Percentiles rank a stretch among this genome's conserved stretches.
Evolutionary conservation across 768 basidiomycete genomes (phyloP).

Genomic region (Suillus clintonianus): DNA sequence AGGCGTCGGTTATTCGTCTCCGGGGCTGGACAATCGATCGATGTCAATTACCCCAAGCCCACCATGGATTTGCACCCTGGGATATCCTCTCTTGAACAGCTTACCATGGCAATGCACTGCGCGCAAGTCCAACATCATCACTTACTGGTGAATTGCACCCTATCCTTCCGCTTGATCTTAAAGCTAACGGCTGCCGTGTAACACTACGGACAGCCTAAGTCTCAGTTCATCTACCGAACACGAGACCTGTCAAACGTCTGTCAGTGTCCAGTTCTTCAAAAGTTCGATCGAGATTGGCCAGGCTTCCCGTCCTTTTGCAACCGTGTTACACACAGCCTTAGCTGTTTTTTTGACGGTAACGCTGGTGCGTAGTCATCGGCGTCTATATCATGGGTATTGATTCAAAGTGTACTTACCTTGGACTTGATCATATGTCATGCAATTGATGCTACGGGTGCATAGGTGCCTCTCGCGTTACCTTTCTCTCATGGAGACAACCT

Average conservation of each 20-base stretch:
- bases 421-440: not conserved
- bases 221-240: not conserved
- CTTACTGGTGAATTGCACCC: not conserved
- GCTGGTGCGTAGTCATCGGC: not conserved
- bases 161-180: too few species aligned
- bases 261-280: not conserved
- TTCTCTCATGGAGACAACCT: not conserved
- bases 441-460: not conserved
- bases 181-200: not conserved
- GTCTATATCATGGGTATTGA: not conserved
- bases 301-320: not conserved
- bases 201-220: not conserved
- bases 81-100: too few species aligned
- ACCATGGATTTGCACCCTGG: too few species aligned
- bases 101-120: too few species aligned
- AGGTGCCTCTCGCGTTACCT: not conserved
- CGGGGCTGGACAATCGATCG: not conserved
- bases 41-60: too few species aligned
- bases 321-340: too few species aligned
- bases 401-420: not conserved
- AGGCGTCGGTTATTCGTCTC: not conserved
- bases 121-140: not conserved
- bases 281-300: not conserved
- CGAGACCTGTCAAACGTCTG: not conserved
- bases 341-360: not conserved